Percentiles rank a stretch among this genome's conserved stretches.
Conservation (phyloP, 1,284 basidiomycete species). For the Rhodotorula mucilaginosa region DNA sequence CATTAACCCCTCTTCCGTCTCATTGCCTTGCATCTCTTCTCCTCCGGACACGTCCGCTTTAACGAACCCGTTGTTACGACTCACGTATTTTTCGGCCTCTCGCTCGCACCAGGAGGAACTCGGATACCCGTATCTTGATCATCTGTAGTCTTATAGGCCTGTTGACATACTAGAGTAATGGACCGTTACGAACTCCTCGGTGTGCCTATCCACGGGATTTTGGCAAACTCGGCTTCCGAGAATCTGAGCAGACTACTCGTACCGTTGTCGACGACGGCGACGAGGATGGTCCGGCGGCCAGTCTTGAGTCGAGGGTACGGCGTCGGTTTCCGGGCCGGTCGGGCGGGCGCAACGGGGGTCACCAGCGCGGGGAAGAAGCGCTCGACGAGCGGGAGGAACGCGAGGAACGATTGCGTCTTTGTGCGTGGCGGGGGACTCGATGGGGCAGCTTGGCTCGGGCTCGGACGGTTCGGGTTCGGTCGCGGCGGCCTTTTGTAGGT, state of each 20-base stretch:
- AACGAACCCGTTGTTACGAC: neutral
- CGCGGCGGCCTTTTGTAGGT: neutral
- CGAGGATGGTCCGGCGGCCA: slow-evolving; percentile 77
- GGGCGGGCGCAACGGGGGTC: neutral
- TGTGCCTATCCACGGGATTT: slow-evolving; percentile 57
- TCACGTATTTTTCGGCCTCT: neutral
- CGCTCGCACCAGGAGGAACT: neutral
- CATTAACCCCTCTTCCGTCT: neutral
- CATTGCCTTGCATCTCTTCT: neutral
- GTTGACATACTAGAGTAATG: neutral
- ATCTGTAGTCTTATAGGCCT: neutral
- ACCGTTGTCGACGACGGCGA: slow-evolving; percentile 87
- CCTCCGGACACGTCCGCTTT: neutral
- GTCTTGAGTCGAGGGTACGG: slow-evolving; percentile 62
- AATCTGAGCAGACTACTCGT: slow-evolving; percentile 86
- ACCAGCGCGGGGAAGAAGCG: slow-evolving; percentile 25
- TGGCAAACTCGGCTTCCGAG: slow-evolving; percentile 77
- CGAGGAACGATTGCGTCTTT: neutral
- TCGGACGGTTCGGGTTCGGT: neutral
- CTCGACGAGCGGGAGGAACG: slow-evolving; percentile 9
- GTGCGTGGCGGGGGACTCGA: neutral
- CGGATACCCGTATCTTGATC: too few relatives aligned
- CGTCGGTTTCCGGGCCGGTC: slow-evolving; percentile 34
- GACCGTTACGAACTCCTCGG: neutral
- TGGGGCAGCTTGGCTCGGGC: neutral